A percentile compares a stretch with the other conserved stretches of the same genome.
Evolutionary conservation across 495 filamentous ascomycete genomes (phyloP).

Genomic region (Cladorrhinum samala): DNA sequence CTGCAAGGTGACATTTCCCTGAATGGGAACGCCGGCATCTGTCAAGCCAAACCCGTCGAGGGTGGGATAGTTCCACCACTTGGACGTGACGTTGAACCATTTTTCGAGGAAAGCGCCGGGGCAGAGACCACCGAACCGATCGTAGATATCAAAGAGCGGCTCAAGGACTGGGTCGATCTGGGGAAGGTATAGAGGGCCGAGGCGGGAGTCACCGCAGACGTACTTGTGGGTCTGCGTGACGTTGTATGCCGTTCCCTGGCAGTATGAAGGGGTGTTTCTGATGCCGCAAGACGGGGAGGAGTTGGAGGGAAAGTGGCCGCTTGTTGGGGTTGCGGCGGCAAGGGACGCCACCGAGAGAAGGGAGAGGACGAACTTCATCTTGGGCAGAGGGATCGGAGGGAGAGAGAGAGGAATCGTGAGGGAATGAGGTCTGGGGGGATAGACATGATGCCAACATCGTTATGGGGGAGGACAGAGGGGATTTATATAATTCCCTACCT

Average conservation of each 20-base stretch:
- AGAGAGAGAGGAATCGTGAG: not conserved
- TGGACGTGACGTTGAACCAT: constrained; percentile 34
- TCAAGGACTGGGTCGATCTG: constrained; percentile 31
- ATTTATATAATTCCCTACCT: too few relatives aligned
- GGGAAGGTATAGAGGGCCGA: constrained; percentile 44
- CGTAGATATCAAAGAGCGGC: constrained; percentile 32
- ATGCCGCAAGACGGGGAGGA: not conserved
- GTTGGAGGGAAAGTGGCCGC: not conserved
- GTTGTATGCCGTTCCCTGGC: constrained; percentile 35
- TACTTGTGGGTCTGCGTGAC: constrained; percentile 23
- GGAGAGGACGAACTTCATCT: not conserved
- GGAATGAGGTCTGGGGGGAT: too few relatives aligned
- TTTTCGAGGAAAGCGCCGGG: constrained; percentile 42
- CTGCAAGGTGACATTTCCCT: constrained; percentile 39
- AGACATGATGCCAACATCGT: too few relatives aligned
- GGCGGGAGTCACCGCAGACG: constrained; percentile 47
- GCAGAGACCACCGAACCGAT: constrained; percentile 44
- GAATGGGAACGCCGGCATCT: constrained; percentile 29
- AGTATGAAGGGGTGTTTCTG: constrained; percentile 18
- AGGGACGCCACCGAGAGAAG: not conserved
- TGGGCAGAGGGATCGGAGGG: not conserved
- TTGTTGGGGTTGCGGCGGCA: not conserved
- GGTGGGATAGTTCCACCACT: constrained; percentile 37
- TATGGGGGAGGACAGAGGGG: too few relatives aligned
- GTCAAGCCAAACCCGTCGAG: constrained; percentile 39